Evolutionary conservation across 306 rosid species (phyloP), one percentile per base, ranked within the genome.

Genomic region (Cercis canadensis): DNA sequence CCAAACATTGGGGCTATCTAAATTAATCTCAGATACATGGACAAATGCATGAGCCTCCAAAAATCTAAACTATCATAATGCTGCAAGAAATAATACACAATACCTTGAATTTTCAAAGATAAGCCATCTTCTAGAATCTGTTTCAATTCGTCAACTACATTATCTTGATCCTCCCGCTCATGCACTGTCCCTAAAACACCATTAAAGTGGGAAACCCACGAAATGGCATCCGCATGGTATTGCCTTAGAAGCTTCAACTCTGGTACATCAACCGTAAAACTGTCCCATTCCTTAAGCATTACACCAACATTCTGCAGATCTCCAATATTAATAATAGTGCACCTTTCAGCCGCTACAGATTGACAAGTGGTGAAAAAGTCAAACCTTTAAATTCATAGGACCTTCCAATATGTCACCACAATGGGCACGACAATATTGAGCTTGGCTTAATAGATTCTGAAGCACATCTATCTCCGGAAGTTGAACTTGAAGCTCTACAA

Each of bases 51-150:
- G 32, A 76, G 36, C 47, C 41, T 56, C 19, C 50, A 60, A 69
- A 44, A 18, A 58, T 15, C 64, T 50, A 40, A 49, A 55, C 55
- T 17, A 72, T 61, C 50, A 62, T 59, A 45, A 44, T 72, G 39
- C 39, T 55, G 55, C 11, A 69, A 57, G 45, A 70, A 52, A 29
- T 16, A 24, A 67, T 59, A 54, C 49, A 39, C 69, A 62, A 24
- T 74, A 94, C 98, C 98, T 90, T 90, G 86, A 75, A 94, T 83
- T 70, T 64, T 91, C 87, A 94, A 81, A 71, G 95, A 84, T 68
- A 74, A 87, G 58, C 96, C 98, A 73, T 81, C 88, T 50, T 82
- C 65, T 62, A 72, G 72, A 77, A 94, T 76, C 77, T 78, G 53
- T 67, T 51, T 81, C 78, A 94, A 79, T 76, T 87, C 87, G 63